A percentile compares a stretch with the other conserved stretches of the same genome.
Conservation (phyloP, 2,329 filamentous ascomycete genomes). For the Hyphodiscus sp. region DNA sequence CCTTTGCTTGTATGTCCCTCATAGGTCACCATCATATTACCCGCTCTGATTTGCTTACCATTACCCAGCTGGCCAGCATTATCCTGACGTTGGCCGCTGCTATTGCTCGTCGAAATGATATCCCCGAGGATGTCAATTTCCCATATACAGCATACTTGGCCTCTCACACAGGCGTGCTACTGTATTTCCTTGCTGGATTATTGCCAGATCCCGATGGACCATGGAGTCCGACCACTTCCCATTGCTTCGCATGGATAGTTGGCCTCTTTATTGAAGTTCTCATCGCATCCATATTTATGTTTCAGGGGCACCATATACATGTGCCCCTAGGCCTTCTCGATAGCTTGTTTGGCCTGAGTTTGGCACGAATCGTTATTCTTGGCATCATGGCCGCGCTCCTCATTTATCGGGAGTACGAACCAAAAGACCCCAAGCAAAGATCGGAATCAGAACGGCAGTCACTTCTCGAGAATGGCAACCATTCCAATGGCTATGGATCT, state of each 20-base stretch:
- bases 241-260: slow-evolving; percentile 1
- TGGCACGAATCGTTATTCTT: slow-evolving; percentile 4
- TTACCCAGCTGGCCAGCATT: neutral
- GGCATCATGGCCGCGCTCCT: slow-evolving; percentile 3
- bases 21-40: neutral
- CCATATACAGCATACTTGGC: slow-evolving; percentile 2
- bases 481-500: too few relatives aligned
- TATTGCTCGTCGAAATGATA: slow-evolving; percentile 2
- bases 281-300: slow-evolving; percentile 2
- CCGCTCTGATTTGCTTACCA: slow-evolving; percentile 4
- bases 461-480: too few relatives aligned
- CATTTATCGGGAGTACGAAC: slow-evolving; percentile 2
- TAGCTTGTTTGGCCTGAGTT: slow-evolving; percentile 3
- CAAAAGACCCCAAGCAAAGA: neutral
- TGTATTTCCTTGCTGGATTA: slow-evolving; percentile 4
- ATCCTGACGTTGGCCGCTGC: slow-evolving; percentile 1
- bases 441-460: slow-evolving; percentile 1
- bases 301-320: slow-evolving; percentile 2
- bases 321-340: slow-evolving; percentile 2
- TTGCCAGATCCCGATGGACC: slow-evolving; percentile 6
- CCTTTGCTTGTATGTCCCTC: slow-evolving; percentile 4
- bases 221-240: slow-evolving; percentile 1
- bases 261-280: slow-evolving; percentile 2
- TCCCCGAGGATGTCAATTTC: slow-evolving; percentile 3
- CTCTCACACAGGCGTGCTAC: slow-evolving; percentile 2